Percentiles rank a stretch among this genome's conserved stretches.
Conservation (phyloP, 176 grass and related monocot genomes). For the Saccharum officinarum region DNA sequence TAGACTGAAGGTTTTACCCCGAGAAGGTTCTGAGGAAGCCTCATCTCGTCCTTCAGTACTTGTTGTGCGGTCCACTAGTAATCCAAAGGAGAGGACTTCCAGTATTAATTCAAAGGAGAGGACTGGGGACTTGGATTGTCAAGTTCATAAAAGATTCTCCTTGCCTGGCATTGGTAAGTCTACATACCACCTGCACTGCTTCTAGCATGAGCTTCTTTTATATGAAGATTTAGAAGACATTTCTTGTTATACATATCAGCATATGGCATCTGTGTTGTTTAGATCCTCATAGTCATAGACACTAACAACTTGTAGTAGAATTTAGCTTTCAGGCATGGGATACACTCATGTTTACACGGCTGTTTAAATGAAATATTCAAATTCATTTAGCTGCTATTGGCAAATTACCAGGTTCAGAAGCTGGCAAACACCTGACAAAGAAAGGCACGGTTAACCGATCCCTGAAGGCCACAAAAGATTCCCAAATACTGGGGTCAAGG, state of each 20-base stretch:
- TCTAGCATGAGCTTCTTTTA: constrained; percentile 4
- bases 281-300: background rate
- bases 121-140: constrained; percentile 36
- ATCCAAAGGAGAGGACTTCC: constrained; percentile 73
- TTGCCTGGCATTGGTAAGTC: constrained; percentile 59
- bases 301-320: background rate
- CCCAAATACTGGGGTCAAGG: constrained; percentile 17
- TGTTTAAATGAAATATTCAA: background rate
- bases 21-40: constrained; percentile 55
- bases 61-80: constrained; percentile 56
- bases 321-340: background rate
- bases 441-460: constrained; percentile 30
- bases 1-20: constrained; percentile 54
- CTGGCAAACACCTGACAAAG: constrained; percentile 14
- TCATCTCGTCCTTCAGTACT: constrained; percentile 48
- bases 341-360: background rate
- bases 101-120: constrained; percentile 79
- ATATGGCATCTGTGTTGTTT: background rate
- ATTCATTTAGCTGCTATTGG: constrained; percentile 1
- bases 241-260: background rate
- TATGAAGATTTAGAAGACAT: background rate
- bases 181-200: background rate
- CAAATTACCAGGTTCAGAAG: constrained; percentile 40
- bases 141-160: constrained; percentile 69
- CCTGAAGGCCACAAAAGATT: constrained; percentile 20